Evolutionary conservation across 2,329 filamentous ascomycete species (phyloP).

Genomic region (Dendrostoma leiphaemia): DNA sequence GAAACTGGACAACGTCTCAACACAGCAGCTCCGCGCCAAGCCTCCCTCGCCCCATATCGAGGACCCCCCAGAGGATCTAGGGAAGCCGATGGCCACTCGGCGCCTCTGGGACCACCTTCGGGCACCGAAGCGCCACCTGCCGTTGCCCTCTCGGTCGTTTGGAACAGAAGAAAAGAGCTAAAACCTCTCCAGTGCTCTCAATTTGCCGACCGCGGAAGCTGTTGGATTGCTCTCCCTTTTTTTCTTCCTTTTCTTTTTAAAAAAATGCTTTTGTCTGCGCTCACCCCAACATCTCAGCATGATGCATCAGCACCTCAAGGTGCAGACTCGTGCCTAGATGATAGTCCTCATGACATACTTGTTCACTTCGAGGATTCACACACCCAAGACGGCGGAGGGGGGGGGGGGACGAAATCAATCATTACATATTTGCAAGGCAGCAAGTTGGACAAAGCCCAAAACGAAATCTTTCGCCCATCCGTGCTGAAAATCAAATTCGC

Average conservation of each 20-base stretch:
- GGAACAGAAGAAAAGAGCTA: not conserved
- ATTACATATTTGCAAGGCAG: not conserved
- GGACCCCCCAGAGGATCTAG: not conserved
- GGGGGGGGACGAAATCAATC: not conserved
- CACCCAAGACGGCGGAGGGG: too few species aligned
- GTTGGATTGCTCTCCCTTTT: not conserved
- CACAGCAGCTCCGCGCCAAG: not conserved
- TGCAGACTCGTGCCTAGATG: too few species aligned
- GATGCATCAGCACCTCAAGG: too few species aligned
- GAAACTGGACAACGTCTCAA: not conserved
- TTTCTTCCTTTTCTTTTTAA: too few species aligned
- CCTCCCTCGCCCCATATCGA: not conserved
- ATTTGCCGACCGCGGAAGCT: not conserved
- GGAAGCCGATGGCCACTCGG: not conserved
- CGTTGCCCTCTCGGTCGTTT: not conserved
- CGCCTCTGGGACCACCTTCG: not conserved
- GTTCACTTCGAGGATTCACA: too few species aligned
- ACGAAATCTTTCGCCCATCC: not conserved
- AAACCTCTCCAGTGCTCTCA: not conserved
- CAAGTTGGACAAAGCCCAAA: not conserved
- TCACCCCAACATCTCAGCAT: too few species aligned
- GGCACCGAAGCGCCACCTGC: constrained; percentile 1
- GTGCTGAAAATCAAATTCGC: not conserved
- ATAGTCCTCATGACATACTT: too few species aligned
- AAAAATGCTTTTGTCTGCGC: too few species aligned